phyloP scores from a whole-genome alignment of 2,329 filamentous ascomycete species.

The Achaetomium macrosporum region DNA sequence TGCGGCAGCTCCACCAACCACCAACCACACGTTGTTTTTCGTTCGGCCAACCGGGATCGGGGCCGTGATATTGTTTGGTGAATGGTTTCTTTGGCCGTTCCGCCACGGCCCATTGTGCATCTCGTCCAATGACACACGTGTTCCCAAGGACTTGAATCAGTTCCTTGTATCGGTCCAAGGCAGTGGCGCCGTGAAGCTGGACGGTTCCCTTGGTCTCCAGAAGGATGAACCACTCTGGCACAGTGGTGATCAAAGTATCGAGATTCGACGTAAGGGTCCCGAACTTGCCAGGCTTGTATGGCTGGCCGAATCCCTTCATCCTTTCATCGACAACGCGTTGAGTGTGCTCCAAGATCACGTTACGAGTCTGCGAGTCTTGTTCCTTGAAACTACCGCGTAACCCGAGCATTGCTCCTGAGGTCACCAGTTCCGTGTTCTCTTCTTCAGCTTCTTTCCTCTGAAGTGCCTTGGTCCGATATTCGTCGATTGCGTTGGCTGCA shows the following conservation, averaged over 20 bases:
- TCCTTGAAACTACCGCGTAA: neutral
- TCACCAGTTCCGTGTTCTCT: neutral
- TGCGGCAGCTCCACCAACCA: conserved; percentile 21
- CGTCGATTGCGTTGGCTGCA: neutral
- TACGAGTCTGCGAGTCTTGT: neutral
- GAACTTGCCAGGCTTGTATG: neutral
- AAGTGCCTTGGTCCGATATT: neutral
- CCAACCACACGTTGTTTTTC: conserved; percentile 4
- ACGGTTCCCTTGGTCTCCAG: conserved; percentile 11
- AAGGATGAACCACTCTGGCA: conserved; percentile 15
- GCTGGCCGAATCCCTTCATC: neutral
- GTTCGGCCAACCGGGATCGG: conserved; percentile 10
- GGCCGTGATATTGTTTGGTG: conserved; percentile 15
- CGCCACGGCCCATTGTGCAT: neutral
- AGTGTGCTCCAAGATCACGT: neutral
- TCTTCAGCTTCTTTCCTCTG: neutral
- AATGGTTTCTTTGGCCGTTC: neutral
- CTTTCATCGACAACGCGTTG: neutral
- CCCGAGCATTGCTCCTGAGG: conserved; percentile 1
- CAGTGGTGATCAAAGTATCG: neutral
- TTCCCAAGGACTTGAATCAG: neutral
- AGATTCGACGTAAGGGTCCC: neutral
- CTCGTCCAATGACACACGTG: neutral
- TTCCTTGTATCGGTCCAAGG: conserved; percentile 7
- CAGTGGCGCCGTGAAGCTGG: neutral